Evolutionary conservation across 306 rosid genomes (phyloP), one percentile per base, ranked within the genome.

Genomic region (Lablab purpureus): DNA sequence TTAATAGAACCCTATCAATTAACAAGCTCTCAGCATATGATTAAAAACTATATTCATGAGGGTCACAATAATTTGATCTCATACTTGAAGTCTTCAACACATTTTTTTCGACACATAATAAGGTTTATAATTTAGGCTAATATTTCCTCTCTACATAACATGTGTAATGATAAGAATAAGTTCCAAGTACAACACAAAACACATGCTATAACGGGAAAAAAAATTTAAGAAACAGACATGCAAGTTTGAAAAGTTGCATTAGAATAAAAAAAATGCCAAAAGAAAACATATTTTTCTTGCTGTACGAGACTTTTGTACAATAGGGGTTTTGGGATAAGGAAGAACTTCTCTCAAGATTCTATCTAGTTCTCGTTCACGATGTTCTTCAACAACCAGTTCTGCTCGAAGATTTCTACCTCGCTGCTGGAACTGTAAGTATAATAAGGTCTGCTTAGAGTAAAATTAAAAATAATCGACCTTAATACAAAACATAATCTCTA

Each of bases 331-430:
- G 76, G 97, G 97, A 87, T 86, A 91, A 94, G 81, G 63, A 94
- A n/a, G n/a, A n/a, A n/a, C n/a, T n/a, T n/a, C n/a, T n/a, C n/a
- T n/a, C n/a, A n/a, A n/a, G n/a, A n/a, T 94, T 89, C 95, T 86
- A 82, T 91, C 90, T 67, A 94, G 87, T 85, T 94, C 99, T 63
- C 76, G 89, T 59, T 76, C 93, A 68, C 93, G 94, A 36, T 88
- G 91, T 71, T 94, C 99, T 85, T 94, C 99, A 51, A 91, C 93
- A 69, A 95, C 97, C 82, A 94, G 85, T 78, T 94, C 97, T 72
- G 90, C 91, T 71, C 83, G 84, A 62, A 94, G 95, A 88, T 81
- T 85, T 88, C 92, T 91, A 50, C 95, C 92, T 19, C 92, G 91
- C 36, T 92, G 97, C 14, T 83, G 87, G 63, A 97, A 91, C 97